Evolutionary conservation across 495 filamentous ascomycete genomes (phyloP), one percentile per base, ranked within the genome.

Genomic region (Lentithecium fluviatile): DNA sequence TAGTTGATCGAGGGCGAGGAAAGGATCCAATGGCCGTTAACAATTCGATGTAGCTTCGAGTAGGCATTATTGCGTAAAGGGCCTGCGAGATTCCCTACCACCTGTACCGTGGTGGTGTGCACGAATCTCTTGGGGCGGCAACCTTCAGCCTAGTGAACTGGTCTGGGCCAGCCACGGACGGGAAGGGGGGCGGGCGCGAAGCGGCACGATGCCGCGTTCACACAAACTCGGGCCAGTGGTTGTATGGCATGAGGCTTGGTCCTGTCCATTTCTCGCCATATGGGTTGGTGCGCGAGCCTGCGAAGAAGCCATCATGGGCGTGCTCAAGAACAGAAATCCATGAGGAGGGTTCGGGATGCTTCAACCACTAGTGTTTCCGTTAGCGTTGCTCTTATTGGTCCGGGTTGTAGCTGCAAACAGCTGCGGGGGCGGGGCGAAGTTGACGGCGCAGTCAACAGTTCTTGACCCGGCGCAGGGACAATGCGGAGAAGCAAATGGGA

Each of bases 211-310:
- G 55, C 19, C 23, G 26, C 25, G 19, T 34, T 72, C 68, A 74
- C 4, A 70, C 69, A 47, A 65, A 71, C 42, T 74, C 72, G 29
- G 72, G 72, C 72, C 72, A 74, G 48, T 67, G 64, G 60, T 73
- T 69, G 56, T 73, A 74, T 11, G 69, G 64, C 57, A 65, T 60
- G 8, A 74, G 13, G 15, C 36, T 40, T 21, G 80, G 79, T 0
- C 81, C 81, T 1, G 56, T 57, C 81, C 81, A 83, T 37, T 73
- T 70, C 69, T 83, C 81, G 24, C 81, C 79, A 60, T 83, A 83
- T 0, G 71, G 68, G 63, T 83, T 83, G 20, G 70, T 73, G 12
- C 81, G 70, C 6, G 63, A 53, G 26, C 77, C 73, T 0, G 65
- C 62, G 59, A 83, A 79, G 70, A 79, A 83, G 17, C 75, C 78